Percentiles rank a stretch among this genome's conserved stretches.
These are phyloP conservation scores for Zelonia costaricensis DNA, from an alignment of 208 protist genomes.

Conservation along the genomic window DNA sequence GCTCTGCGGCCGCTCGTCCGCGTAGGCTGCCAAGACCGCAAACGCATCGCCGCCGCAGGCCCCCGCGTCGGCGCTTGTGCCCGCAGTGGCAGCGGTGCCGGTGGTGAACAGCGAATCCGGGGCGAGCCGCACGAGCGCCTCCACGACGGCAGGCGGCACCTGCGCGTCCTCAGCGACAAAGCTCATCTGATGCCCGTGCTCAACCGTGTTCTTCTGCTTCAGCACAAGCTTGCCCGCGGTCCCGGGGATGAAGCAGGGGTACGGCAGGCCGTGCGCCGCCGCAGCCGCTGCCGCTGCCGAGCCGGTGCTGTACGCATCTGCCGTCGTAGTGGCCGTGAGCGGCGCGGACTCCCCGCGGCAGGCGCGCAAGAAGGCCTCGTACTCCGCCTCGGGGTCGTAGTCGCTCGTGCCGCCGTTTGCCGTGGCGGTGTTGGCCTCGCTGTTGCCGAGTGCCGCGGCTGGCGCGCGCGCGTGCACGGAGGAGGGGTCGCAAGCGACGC, in stretches of 20 bases:
- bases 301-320: neutral
- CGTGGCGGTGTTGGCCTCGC: neutral
- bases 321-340: neutral
- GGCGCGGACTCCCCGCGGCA: slow-evolving; percentile 10
- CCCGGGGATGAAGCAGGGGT: slow-evolving; percentile 16
- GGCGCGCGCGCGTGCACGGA: neutral
- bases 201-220: slow-evolving; percentile 69
- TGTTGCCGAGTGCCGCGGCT: neutral
- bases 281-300: neutral
- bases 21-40: slow-evolving; percentile 15
- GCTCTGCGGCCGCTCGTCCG: slow-evolving; percentile 5
- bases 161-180: slow-evolving; percentile 47
- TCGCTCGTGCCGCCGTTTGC: neutral
- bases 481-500: slow-evolving; percentile 38
- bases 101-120: slow-evolving; percentile 16
- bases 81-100: neutral
- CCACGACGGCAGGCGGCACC: slow-evolving; percentile 44
- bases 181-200: slow-evolving; percentile 68
- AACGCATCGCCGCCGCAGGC: slow-evolving; percentile 3
- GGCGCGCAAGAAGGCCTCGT: slow-evolving; percentile 22
- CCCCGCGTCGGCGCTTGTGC: neutral
- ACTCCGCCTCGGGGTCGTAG: slow-evolving; percentile 29
- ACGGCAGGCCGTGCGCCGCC: neutral
- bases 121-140: slow-evolving; percentile 26
- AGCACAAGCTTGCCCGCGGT: slow-evolving; percentile 47